Evolutionary conservation across 257 asterid species (phyloP).

Genomic region (Eucommia ulmoides): DNA sequence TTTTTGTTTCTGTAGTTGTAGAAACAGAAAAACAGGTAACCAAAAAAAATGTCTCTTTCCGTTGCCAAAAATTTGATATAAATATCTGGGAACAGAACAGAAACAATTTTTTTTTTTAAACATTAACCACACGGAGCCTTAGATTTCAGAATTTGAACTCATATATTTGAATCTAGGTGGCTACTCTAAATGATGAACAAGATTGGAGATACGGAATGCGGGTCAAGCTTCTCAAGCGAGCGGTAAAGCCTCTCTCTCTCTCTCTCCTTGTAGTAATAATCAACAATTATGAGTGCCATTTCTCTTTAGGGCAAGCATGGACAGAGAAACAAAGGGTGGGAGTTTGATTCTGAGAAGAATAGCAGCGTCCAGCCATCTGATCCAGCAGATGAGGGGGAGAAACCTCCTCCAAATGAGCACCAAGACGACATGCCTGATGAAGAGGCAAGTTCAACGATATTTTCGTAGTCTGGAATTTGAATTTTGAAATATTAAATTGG

Average conservation of each 20-base stretch:
- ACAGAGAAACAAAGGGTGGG: conserved; percentile 58
- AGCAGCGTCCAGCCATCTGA: conserved; percentile 31
- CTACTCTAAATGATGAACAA: conserved; percentile 69
- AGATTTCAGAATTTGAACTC: too few relatives aligned
- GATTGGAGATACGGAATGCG: conserved; percentile 98
- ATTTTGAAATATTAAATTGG: not conserved
- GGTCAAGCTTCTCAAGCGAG: conserved; percentile 76
- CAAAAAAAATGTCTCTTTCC: too few relatives aligned
- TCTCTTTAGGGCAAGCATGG: conserved; percentile 45
- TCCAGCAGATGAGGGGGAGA: conserved; percentile 44
- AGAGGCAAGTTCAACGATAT: conserved; percentile 41
- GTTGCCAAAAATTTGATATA: too few relatives aligned
- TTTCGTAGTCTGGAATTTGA: not conserved
- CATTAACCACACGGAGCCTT: too few relatives aligned
- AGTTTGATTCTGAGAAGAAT: conserved; percentile 44
- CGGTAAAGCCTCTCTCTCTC: conserved; percentile 27
- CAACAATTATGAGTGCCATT: too few relatives aligned
- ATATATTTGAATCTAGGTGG: conserved; percentile 41
- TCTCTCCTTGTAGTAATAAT: conserved; percentile 1
- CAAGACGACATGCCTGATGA: conserved; percentile 65
- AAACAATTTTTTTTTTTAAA: too few relatives aligned
- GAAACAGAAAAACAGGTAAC: too few relatives aligned
- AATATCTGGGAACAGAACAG: too few relatives aligned
- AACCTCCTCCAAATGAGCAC: conserved; percentile 39
- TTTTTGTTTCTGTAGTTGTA: too few relatives aligned